phyloP scores from a whole-genome alignment of 2,329 filamentous ascomycete species.

The Botryosphaeria dothidea region DNA sequence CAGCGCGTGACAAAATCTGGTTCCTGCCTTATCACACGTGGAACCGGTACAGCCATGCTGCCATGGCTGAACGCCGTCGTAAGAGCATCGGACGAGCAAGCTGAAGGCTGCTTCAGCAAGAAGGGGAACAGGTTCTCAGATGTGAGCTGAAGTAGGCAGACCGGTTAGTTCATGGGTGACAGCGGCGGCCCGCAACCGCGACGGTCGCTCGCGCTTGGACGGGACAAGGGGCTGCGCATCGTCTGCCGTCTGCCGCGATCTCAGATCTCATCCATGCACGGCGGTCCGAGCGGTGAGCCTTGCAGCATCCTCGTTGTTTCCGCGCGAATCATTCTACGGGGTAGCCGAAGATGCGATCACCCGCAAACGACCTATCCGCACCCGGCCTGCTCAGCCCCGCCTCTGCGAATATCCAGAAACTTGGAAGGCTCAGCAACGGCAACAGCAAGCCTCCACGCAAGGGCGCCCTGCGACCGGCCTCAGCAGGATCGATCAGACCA shows the following conservation, averaged over 20 bases:
- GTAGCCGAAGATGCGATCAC: conserved; percentile 12
- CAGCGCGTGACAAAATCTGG: conserved; percentile 3
- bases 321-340: conserved; percentile 7
- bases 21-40: conserved; percentile 13
- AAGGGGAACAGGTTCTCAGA: too few relatives aligned
- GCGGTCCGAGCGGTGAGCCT: conserved; percentile 13
- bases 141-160: not conserved
- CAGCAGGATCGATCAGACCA: conserved; percentile 7
- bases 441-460: not conserved
- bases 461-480: not conserved
- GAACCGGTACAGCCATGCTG: not conserved
- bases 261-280: conserved; percentile 9
- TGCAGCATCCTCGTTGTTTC: not conserved
- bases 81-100: conserved; percentile 11
- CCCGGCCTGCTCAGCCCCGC: not conserved
- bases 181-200: not conserved
- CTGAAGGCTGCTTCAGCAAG: not conserved
- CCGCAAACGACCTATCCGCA: not conserved
- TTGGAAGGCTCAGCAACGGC: not conserved
- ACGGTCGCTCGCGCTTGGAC: not conserved
- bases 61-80: not conserved
- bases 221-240: not conserved
- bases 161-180: not conserved
- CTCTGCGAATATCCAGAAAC: not conserved
- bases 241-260: conserved; percentile 12